Conservation (phyloP, 306 rosid genomes). For the Quercus mongolica region DNA sequence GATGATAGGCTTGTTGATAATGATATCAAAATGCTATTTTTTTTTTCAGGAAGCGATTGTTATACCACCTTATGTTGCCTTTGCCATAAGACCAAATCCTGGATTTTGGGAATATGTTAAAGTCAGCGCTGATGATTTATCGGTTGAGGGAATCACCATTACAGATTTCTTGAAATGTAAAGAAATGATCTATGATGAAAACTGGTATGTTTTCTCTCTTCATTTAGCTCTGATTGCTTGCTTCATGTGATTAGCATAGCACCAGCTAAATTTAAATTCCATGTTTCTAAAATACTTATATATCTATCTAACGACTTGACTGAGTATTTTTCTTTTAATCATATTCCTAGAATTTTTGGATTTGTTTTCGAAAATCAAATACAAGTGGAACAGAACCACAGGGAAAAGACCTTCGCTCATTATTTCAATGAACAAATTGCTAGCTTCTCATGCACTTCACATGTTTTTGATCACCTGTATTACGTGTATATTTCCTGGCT, state of each 20-base stretch:
- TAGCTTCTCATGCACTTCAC: neutral
- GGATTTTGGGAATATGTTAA: slow-evolving; percentile 79
- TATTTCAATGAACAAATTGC: neutral
- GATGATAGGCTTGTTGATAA: too few species aligned
- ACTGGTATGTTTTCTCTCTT: slow-evolving; percentile 44
- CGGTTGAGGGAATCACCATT: slow-evolving; percentile 54
- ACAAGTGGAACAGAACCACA: neutral
- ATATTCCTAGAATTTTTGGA: neutral
- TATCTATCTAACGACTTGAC: neutral
- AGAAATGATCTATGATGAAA: slow-evolving; percentile 55
- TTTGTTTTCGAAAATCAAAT: neutral
- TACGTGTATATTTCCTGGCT: neutral
- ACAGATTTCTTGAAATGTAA: slow-evolving; percentile 62
- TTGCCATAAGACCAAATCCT: slow-evolving; percentile 75
- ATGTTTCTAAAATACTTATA: neutral
- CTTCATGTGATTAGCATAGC: neutral
- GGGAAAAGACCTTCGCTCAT: neutral
- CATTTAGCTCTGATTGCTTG: neutral
- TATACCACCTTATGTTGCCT: slow-evolving; percentile 73
- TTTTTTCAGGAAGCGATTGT: slow-evolving; percentile 78
- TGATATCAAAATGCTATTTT: too few species aligned
- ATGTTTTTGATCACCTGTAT: neutral
- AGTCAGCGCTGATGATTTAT: slow-evolving; percentile 63
- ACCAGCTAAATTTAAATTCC: neutral
- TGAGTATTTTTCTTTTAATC: neutral